Base-by-base conservation (phyloP, 2,329 filamentous ascomycete genomes). In the Aspergillus thermomutatus region DNA sequence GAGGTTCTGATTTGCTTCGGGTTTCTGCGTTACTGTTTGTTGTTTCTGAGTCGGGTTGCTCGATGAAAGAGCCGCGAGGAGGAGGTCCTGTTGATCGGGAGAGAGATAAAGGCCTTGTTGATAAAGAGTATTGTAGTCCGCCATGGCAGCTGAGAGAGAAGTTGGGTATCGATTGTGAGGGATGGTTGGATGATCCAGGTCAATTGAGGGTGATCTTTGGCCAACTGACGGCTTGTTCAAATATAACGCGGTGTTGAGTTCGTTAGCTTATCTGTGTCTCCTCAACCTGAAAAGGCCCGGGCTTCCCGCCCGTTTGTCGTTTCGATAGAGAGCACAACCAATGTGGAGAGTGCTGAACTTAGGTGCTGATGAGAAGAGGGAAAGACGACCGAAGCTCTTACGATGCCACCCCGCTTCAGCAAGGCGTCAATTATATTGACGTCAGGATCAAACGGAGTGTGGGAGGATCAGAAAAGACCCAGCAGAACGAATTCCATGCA, bases 21-120 rank as follows among this genome's bases (percentile, higher is more conserved):
- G 55, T 4, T 55, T 52, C 14, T 59, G 51, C 47, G 59, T 56
- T 41, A 64, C 61, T 17, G 56, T 63, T 46, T 62, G 61, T 47
- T 67, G 68, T 54, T 69, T 72, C 46, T 69, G 71, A 59, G 71
- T 65, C 14, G 77, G 74, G 37, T 72, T 83, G 69, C 91, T 91
- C 62, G 89, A 89, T 63, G 89, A 88, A 64, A 93, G 84, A 48
- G 90, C 89, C 58, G 88, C 87, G 61, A 90, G 86, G 47, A 93
- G 81, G 58, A 92, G 80, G 68, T 84, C 86, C 79, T 92, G 88
- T 74, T 93, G 89, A 69, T 89, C 85, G 60, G 87, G 86, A 58
- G 88, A 90, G 64, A 92, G 82, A 68, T 87, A 85, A 72, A 90
- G 87, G 69, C 83, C 82, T 56, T 80, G 78, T 64, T 77, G 71